Base-by-base conservation (phyloP, 2,329 filamentous ascomycete genomes). In the Pseudogymnoascus sp. region DNA sequence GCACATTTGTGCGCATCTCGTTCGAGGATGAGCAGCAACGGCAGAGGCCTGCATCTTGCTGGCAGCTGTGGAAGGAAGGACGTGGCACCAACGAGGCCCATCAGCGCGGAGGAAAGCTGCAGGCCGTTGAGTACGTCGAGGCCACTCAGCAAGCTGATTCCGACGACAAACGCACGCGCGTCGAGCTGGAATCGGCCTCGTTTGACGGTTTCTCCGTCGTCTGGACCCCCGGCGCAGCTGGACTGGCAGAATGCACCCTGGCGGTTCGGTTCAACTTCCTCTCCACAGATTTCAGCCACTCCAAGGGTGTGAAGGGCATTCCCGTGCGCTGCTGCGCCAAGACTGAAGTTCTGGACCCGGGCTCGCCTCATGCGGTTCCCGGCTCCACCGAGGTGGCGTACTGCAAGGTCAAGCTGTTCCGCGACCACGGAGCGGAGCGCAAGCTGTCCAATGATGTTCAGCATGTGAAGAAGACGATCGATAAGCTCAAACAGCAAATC, bases 281-380 rank as follows among this genome's bases (percentile, higher is more conserved):
- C 0, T 99, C 94, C 0, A 99, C 94, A 7, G 94, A 99, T 72
- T 99, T 97, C 72, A 97, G 93, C 73, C 94, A 97, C 71, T 97
- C 94, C 8, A 99, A 99, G 71, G 94, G 94, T 50, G 94, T 99
- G 57, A 99, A 97, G 75, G 94, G 94, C 35, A 97, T 97, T 65
- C 93, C 94, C 0, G 92, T 99, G 4, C 81, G 94, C 61, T 81
- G 97, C 0, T 97, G 93, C 73, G 86, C 92, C 12, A 97, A 97
- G 75, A 97, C 94, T 0, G 88, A 89, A 65, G 74, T 86, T 9
- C 63, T 93, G 1, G 75, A 81, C 0, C 75, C 79, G 14, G 80
- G 81, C 25, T 78, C 80, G 1, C 76, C 75, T 12, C 75, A 76
- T 4, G 73, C 78, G 1, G 70, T 74, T 7, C 78, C 79, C 6